phyloP scores from a whole-genome alignment of 805 yeast genomes.

The Zygosaccharomyces siamensis region DNA sequence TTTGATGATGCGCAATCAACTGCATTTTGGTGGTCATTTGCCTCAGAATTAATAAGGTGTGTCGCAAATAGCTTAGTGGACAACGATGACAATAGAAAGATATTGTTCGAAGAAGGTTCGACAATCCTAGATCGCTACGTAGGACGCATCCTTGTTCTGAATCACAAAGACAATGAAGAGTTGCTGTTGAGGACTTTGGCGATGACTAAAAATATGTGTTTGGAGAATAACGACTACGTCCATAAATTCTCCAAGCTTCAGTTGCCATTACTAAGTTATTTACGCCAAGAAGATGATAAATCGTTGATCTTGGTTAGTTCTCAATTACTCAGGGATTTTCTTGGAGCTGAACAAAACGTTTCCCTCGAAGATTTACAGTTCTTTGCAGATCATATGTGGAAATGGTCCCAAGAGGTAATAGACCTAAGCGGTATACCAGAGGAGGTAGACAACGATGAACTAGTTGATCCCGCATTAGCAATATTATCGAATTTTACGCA shows the following conservation, averaged over 20 bases:
- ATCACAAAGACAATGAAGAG: slow-evolving; percentile 8
- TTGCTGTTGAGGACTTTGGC: slow-evolving; percentile 29
- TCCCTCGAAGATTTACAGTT: slow-evolving; percentile 11
- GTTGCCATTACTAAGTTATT: slow-evolving; percentile 16
- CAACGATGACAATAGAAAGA: slow-evolving; percentile 28
- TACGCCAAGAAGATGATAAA: slow-evolving; percentile 4
- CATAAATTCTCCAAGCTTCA: slow-evolving; percentile 17
- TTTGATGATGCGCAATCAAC: slow-evolving; percentile 9
- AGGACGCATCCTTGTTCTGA: slow-evolving; percentile 17
- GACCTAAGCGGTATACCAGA: slow-evolving; percentile 6
- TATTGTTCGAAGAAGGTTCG: slow-evolving; percentile 8
- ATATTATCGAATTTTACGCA: slow-evolving; percentile 19
- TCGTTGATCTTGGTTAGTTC: slow-evolving; percentile 11
- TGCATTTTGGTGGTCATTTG: slow-evolving; percentile 18
- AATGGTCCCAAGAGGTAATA: slow-evolving; percentile 13
- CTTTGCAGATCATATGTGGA: slow-evolving; percentile 13
- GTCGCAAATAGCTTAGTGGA: slow-evolving; percentile 33
- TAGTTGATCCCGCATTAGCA: slow-evolving; percentile 24
- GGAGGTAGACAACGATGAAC: slow-evolving; percentile 16
- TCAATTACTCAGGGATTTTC: slow-evolving; percentile 24
- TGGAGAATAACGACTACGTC: slow-evolving; percentile 22
- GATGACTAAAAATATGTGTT: slow-evolving; percentile 27
- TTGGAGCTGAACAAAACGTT: slow-evolving; percentile 9
- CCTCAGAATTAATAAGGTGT: slow-evolving; percentile 32
- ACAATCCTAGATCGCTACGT: slow-evolving; percentile 18